Evolutionary conservation across 441 rosid species (phyloP), one percentile per base, ranked within the genome.

Genomic region (Adansonia gregorii): DNA sequence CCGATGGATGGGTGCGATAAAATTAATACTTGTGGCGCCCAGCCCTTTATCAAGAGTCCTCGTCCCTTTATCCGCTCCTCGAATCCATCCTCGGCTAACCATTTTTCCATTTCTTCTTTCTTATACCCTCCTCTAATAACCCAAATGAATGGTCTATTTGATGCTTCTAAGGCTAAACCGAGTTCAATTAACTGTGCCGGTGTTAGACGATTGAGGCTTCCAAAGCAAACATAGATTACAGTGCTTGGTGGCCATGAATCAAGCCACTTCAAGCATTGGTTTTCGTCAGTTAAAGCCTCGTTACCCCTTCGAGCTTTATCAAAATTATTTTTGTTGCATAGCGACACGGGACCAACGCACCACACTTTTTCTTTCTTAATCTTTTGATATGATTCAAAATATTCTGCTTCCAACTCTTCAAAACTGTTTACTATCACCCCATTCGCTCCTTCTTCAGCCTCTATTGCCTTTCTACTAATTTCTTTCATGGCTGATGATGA

Each of bases 241-340:
- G 39, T 35, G 20, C 9, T 15, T 24, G 22, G 15, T 43, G 41
- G 41, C 68, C 41, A 49, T 45, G 54, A 41, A 43, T 74, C 78
- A 52, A 76, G 78, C 78, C 78, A 76, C 12, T 66, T 67, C 73
- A 76, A 67, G 73, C 54, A 52, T 22, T 52, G 61, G 12, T 52
- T 51, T 76, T 76, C 45, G 55, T 67, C 66, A 0, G 19, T 41
- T 15, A 46, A 3, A 45, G 66, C 66, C 4, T 20, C 11, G 66
- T 41, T 67, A n/a, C 78, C 78, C 15, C 78, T 76, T 58, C 14
- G 19, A 55, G 78, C 78, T 45, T 76, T 67, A 4, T 76, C 66
- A n/a, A 15, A 6, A 14, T 20, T 66, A 14, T 76, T 39, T 43
- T n/a, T 67, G 55, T 55, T 66, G 73, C 73, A 51, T 67, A 76